These are phyloP conservation scores for Parastagonospora avenae DNA, from an alignment of 2,329 filamentous ascomycete species.

Conservation along the genomic window DNA sequence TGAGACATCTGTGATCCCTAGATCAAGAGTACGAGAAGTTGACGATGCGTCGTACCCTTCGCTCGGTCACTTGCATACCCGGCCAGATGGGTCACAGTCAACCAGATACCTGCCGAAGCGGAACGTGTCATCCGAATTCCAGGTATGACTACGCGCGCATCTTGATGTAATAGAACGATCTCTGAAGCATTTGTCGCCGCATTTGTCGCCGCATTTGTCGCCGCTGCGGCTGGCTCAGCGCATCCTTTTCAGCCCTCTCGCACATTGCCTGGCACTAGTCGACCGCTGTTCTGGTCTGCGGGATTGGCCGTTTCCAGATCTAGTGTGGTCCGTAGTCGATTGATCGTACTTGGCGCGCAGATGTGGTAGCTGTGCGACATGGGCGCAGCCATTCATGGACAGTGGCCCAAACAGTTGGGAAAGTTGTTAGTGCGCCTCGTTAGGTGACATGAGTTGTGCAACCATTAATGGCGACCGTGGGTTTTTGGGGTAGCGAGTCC, in stretches of 20 bases:
- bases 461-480: constrained; percentile 2
- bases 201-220: not conserved
- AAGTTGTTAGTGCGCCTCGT: constrained; percentile 8
- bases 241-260: not conserved
- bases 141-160: constrained; percentile 2
- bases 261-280: not conserved
- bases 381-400: constrained; percentile 6
- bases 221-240: not conserved
- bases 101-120: not conserved
- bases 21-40: too few species aligned
- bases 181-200: not conserved
- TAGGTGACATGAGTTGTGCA: constrained; percentile 13
- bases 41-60: too few species aligned
- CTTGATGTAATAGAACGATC: not conserved
- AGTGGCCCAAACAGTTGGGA: not conserved
- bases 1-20: too few species aligned
- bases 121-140: constrained; percentile 8
- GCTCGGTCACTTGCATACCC: not conserved
- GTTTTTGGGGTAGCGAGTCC: constrained; percentile 1
- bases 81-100: not conserved
- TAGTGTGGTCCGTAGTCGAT: not conserved
- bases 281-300: not conserved
- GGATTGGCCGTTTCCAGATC: not conserved
- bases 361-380: constrained; percentile 11
- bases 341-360: not conserved